Percentiles rank a stretch among this genome's conserved stretches.
Conservation (phyloP, 306 rosid genomes). For the Ceratonia siliqua region DNA sequence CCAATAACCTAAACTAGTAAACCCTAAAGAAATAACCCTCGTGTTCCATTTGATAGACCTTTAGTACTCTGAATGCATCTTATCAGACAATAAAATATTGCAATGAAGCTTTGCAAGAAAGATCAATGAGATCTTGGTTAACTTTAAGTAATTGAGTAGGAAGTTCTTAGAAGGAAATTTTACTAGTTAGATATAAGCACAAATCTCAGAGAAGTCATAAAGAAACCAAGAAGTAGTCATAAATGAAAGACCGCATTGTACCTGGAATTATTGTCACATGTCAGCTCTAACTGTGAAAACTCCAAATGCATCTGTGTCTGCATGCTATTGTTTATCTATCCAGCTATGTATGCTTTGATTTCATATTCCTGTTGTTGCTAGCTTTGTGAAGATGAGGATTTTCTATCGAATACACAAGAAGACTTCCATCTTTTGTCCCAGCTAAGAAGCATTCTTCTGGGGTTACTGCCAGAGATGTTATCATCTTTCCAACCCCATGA, state of each 20-base stretch:
- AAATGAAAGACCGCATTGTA: slow-evolving; percentile 35
- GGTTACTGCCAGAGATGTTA: slow-evolving; percentile 83
- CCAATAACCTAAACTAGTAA: background rate
- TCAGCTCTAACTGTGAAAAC: slow-evolving; percentile 38
- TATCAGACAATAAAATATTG: slow-evolving; percentile 11
- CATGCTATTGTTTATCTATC: slow-evolving; percentile 34
- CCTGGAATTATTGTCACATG: slow-evolving; percentile 55
- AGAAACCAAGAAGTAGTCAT: slow-evolving; percentile 9
- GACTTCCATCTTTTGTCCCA: slow-evolving; percentile 90
- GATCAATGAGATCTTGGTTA: slow-evolving; percentile 14
- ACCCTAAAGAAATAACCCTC: background rate
- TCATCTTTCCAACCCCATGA: slow-evolving; percentile 77
- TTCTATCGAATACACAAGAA: slow-evolving; percentile 89
- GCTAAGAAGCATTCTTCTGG: slow-evolving; percentile 95
- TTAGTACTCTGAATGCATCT: background rate
- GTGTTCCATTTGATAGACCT: slow-evolving; percentile 13
- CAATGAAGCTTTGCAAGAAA: slow-evolving; percentile 11
- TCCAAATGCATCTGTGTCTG: slow-evolving; percentile 36
- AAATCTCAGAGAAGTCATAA: slow-evolving; percentile 23
- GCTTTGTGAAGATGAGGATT: slow-evolving; percentile 77
- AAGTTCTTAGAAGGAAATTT: slow-evolving; percentile 6
- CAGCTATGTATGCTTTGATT: slow-evolving; percentile 48
- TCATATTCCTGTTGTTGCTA: slow-evolving; percentile 53
- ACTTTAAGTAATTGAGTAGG: background rate
- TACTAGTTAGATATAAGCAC: slow-evolving; percentile 16